Evolutionary conservation across 345 rosid genomes (phyloP), one percentile per base, ranked within the genome.

Genomic region (Boechera retrofracta): DNA sequence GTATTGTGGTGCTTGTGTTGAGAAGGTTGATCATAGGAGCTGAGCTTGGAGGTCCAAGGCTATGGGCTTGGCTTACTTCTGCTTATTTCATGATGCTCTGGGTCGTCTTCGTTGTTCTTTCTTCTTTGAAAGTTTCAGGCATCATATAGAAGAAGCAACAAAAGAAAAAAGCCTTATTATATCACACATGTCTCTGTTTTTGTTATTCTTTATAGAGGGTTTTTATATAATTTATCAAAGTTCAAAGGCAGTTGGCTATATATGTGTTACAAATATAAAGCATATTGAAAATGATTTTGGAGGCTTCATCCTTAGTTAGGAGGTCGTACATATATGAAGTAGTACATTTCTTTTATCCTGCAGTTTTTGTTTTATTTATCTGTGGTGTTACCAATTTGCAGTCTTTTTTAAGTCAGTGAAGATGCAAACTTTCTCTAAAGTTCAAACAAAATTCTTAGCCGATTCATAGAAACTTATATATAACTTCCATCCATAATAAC

Each of bases 41-140:
- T 10, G 98, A 94, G 81, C 90, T 92, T 26, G 97, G 97, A 81
- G 97, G 95, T 24, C 92, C 97, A 62, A 85, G 87, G 83, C 33
- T 87, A 26, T 92, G 98, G 98, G 95, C 97, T 1, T 90, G 97
- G 92, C 71, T 84, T 52, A 88, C 97, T n/a, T 81, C 79, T 58
- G 76, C 67, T 0, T 89, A 82, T 69, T 86, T 93, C 64, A 88
- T 93, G 88, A 48, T 88, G 81, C 97, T 91, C 33, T 91, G 94
- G 97, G 65, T 91, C 66, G 80, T 89, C 71, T 87, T 92, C 72
- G 87, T 92, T 15, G 91, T 87, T 63, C 85, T 89, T 51, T 93
- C 97, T 68, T 91, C 97, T 73, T 89, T 89, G 66, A 81, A 53
- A 82, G 86, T 93, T 75, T 84, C 80, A 68, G 90, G 85, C 57